Percentiles rank a stretch among this genome's conserved stretches.
Evolutionary conservation across 2,329 filamentous ascomycete species (phyloP).

Genomic region (Hymenoscyphus repandus): DNA sequence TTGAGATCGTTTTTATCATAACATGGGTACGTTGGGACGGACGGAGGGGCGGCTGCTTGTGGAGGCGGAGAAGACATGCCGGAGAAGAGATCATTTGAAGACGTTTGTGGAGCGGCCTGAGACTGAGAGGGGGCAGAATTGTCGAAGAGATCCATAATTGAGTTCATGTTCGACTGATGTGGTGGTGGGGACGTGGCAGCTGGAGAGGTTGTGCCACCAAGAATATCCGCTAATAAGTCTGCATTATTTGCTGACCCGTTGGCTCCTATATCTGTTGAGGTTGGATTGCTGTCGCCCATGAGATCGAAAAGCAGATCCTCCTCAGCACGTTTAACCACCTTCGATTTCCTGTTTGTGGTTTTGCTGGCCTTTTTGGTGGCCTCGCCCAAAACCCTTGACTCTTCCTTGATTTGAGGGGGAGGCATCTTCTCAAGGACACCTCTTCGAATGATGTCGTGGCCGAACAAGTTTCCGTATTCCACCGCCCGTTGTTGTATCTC

Average conservation of each 20-base stretch:
- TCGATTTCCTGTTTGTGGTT: conserved; percentile 67
- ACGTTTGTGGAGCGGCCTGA: conserved; percentile 41
- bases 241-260: conserved; percentile 70
- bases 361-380: conserved; percentile 65
- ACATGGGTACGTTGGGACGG: conserved; percentile 58
- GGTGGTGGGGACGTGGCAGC: conserved; percentile 47
- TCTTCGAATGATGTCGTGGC: conserved; percentile 76
- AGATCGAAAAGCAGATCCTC: conserved; percentile 88
- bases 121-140: conserved; percentile 40
- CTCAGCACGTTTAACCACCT: conserved; percentile 76
- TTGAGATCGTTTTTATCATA: conserved; percentile 84
- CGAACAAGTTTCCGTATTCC: conserved; percentile 93
- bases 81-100: conserved; percentile 45
- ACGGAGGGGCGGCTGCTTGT: conserved; percentile 40
- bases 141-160: conserved; percentile 89
- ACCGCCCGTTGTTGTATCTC: conserved; percentile 95
- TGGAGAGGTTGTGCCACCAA: conserved; percentile 62
- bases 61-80: conserved; percentile 44
- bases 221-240: conserved; percentile 85
- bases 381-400: conserved; percentile 84
- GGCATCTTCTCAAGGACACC: conserved; percentile 98
- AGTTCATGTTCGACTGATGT: conserved; percentile 52
- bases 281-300: conserved; percentile 75
- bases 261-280: conserved; percentile 64
- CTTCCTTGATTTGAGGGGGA: conserved; percentile 91